Evolutionary conservation across 169 alveolate species (phyloP).

Genomic region (Plasmodium cynomolgi): DNA sequence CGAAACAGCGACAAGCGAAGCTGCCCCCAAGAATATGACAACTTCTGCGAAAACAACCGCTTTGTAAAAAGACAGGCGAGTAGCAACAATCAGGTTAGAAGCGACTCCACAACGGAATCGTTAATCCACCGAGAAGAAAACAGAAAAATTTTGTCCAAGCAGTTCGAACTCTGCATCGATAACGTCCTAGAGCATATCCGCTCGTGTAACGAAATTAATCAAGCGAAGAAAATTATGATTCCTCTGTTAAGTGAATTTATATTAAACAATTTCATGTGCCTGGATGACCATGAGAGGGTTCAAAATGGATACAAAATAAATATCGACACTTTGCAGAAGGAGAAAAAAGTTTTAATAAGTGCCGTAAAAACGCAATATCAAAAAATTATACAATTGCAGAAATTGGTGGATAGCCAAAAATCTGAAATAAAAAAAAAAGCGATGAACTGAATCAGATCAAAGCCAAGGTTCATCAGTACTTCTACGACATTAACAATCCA

Average conservation of each 20-base stretch:
- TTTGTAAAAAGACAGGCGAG: not conserved
- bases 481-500: slow-evolving; percentile 62
- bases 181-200: slow-evolving; percentile 25
- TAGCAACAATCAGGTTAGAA: not conserved
- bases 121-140: slow-evolving; percentile 4
- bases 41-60: not conserved
- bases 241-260: slow-evolving; percentile 55
- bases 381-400: slow-evolving; percentile 44
- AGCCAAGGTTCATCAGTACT: slow-evolving; percentile 72
- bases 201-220: slow-evolving; percentile 49
- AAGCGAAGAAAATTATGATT: slow-evolving; percentile 61
- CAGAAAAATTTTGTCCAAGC: not conserved
- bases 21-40: not conserved
- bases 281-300: slow-evolving; percentile 10
- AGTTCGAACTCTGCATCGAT: slow-evolving; percentile 35
- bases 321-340: slow-evolving; percentile 38
- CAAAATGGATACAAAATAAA: slow-evolving; percentile 14
- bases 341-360: slow-evolving; percentile 65
- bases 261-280: slow-evolving; percentile 16
- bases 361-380: slow-evolving; percentile 68
- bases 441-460: slow-evolving; percentile 71
- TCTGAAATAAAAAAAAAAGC: slow-evolving; percentile 50
- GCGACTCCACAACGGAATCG: not conserved
- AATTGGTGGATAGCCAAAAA: slow-evolving; percentile 58
- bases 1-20: not conserved